phyloP scores from a whole-genome alignment of 352 stramenopile species.

The Phytophthora podocarpi region DNA sequence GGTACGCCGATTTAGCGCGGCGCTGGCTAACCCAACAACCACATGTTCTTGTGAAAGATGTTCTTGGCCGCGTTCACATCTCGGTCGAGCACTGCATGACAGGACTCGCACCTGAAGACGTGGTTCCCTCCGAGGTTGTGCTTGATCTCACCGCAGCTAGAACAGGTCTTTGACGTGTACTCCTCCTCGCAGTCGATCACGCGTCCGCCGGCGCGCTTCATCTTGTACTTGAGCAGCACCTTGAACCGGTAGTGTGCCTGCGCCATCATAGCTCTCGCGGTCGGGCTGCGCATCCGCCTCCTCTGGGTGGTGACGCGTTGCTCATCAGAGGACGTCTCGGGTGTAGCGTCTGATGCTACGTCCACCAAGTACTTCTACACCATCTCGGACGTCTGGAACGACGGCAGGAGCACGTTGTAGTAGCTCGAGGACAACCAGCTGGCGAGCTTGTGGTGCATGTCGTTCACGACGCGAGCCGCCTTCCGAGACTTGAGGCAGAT shows the following conservation, averaged over 20 bases:
- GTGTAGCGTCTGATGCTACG: conserved; percentile 1
- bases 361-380: not conserved
- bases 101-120: conserved; percentile 1
- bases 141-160: conserved; percentile 3
- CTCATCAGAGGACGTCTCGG: not conserved
- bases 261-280: conserved; percentile 7
- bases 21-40: no score
- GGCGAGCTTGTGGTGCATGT: conserved; percentile 16
- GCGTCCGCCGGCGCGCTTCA: conserved; percentile 7
- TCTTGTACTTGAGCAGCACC: conserved; percentile 17
- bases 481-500: not conserved
- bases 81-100: not conserved
- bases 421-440: conserved; percentile 1
- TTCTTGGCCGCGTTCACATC: no score
- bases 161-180: conserved; percentile 26
- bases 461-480: not conserved
- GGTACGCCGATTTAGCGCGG: no score
- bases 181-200: conserved; percentile 20
- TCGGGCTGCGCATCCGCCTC: conserved; percentile 6
- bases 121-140: conserved; percentile 1
- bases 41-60: no score
- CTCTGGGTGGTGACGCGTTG: not conserved
- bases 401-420: conserved; percentile 14
- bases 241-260: conserved; percentile 20
- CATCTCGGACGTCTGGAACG: conserved; percentile 23